Base-by-base conservation (phyloP, 495 filamentous ascomycete species). In the Letharia lupina region DNA sequence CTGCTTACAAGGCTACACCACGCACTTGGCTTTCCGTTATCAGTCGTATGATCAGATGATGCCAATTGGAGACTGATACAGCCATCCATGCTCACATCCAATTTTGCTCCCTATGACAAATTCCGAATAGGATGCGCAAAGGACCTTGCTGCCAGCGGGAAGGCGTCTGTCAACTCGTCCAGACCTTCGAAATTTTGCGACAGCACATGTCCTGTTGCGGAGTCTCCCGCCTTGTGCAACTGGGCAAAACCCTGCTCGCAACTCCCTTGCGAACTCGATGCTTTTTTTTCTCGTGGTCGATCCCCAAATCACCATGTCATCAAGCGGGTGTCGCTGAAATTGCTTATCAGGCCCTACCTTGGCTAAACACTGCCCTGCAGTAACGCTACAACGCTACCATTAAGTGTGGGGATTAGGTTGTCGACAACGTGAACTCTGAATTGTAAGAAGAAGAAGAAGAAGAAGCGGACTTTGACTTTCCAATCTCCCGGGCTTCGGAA, bases 321-420 rank as follows among this genome's bases (percentile, higher is more conserved):
- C 62, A 44, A 64, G 52, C 40, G 41, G 11, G 23, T 64, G 40
- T 54, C 45, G 2, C 13, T n/a, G 28, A 40, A 20, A 18, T 40
- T 31, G 60, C 60, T 48, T 64, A 44, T 44, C 50, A 41, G 6
- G n/a, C 20, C 44, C 23, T 16, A 35, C 33, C 40, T 58, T 15
- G 16, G 52, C 28, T 37, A 64, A 12, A n/a, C 39, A 44, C 33
- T 4, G 41, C 39, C 52, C 28, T 45, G 56, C 28, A 50, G 20
- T 37, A 42, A n/a, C 31, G 39, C 23, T 57, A 56, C 28, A 42
- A n/a, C 31, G 39, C 23, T 57, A 56, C 31, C 50, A n/a, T 37
- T 35, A 58, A 64, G 62, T 42, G 62, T 64, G 50, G 62, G 62
- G 50, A 57, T 57, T 64, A 64, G 47, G 47, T 58, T 64, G 40